phyloP scores from a whole-genome alignment of 1,284 basidiomycete genomes.

The Moniliophthora roreri region DNA sequence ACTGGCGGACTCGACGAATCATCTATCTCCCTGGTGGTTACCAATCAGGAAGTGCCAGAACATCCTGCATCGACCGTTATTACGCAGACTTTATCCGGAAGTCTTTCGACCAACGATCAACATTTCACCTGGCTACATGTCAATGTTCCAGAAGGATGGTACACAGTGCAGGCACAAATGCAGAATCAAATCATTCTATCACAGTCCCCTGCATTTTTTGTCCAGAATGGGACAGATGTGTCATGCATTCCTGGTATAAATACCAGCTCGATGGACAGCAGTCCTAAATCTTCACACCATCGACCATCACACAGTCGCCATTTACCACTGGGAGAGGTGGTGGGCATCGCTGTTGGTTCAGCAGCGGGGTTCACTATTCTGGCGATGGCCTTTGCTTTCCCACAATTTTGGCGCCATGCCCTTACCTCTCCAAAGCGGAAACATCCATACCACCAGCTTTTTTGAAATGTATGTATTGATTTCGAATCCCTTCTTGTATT shows the following conservation, averaged over 20 bases:
- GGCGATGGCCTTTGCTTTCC: constrained; percentile 6
- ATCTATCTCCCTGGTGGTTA: constrained; percentile 4
- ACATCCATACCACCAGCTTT: background rate
- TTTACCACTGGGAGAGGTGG: background rate
- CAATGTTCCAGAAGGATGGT: constrained; percentile 43
- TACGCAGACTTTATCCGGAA: constrained; percentile 3
- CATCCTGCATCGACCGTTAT: background rate
- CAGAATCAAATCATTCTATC: constrained; percentile 14
- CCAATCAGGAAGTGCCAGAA: constrained; percentile 4
- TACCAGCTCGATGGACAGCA: background rate
- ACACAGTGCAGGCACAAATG: constrained; percentile 29
- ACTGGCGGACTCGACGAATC: background rate
- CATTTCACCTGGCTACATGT: constrained; percentile 35
- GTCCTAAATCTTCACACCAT: background rate
- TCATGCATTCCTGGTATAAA: constrained; percentile 31
- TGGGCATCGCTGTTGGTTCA: constrained; percentile 4
- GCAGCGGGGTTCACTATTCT: constrained; percentile 1
- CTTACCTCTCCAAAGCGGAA: constrained; percentile 1
- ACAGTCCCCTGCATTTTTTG: constrained; percentile 31
- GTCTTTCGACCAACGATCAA: background rate
- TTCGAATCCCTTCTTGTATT: constrained; percentile 1
- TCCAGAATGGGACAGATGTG: constrained; percentile 35
- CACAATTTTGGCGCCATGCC: constrained; percentile 3
- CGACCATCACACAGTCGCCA: background rate
- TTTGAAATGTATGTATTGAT: background rate